Base-by-base conservation (phyloP, 2,329 filamentous ascomycete species). In the Ceratocystis eucalypticola region DNA sequence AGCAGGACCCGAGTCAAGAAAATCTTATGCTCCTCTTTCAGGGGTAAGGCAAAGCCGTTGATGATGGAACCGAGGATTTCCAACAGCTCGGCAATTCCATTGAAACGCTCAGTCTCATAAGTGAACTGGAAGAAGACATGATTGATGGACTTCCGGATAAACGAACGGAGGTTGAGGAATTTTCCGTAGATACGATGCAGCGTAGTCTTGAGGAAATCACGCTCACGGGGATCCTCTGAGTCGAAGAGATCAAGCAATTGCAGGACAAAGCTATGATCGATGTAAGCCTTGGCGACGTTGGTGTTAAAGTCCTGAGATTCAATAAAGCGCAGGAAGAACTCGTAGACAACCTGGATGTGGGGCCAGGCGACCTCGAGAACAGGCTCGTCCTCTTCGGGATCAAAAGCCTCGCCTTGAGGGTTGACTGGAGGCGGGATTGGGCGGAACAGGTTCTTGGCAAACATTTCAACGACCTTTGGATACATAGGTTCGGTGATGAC, bases 101-200 rank as follows among this genome's bases (percentile, higher is more conserved):
- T 99, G 80, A 99, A 97, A 68, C 94, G 85, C 77, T 99, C 94
- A 3, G 94, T 99, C 77, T 99, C 94, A 75, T 99, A 99, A 68
- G 91, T 92, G 76, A 99, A 99, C 74, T 99, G 94, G 82, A 99
- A 99, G 79, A 99, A 99, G 72, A 99, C 94, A 73, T 99, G 97
- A 84, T 99, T 99, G 82, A 99, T 99, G 66, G 94, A 99, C 72
- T 94, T 86, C 74, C 94, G 85, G 74, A 99, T 99, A 76, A 96
- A 99, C 37, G 94, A 97, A 68, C 94, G 88, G 69, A 99, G 82
- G 75, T 99, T 99, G 72, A 99, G 83, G 77, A 99, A 99, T 79
- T 99, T 99, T 73, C 94, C 94, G 74, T 99, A 99, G 74, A 99
- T 99, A 69, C 94, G 86, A 77, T 99, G 94, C 66, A 99, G 81